Evolutionary conservation across 164 flowering plant genomes (phyloP), one percentile per base, ranked within the genome.

Genomic region (Echeveria elegans): DNA sequence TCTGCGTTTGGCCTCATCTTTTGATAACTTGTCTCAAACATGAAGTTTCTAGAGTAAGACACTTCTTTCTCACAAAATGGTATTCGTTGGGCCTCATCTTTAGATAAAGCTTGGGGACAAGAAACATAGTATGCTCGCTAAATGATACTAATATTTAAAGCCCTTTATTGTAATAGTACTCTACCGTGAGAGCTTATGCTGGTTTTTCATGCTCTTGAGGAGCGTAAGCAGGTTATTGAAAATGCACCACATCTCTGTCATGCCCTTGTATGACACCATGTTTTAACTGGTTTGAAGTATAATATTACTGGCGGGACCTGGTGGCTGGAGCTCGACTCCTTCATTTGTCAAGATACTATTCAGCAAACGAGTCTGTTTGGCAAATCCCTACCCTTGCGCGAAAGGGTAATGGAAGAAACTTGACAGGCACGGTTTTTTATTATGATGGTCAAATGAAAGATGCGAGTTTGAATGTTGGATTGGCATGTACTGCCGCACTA

Each of bases 401-500:
- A 77, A 85, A 85, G 70, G 95, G 84, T 14, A 74, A 74, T 8
- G 87, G 73, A 69, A 82, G 74, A 80, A 87, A 41, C 72, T 75
- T 94, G 83, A 94, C 77, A 73, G 98, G 98, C 65, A 86, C 97
- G 26, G 96, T 94, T 52, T 97, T 94, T 15, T 94, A 94, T 72
- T 94, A 88, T 77, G 98, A 94, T 80, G 98, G 98, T 26, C 98
- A 94, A 73, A 91, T 94, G 98, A 88, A 94, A 82, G 98, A 94
- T 71, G 81, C 98, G 38, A 81, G 98, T 19, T 80, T 94, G 36
- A 94, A 94, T 86, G 92, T 94, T 76, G 90, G 85, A 24, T 76
- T 94, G 71, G 99, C 97, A 47, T 91, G 91, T 71, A 84, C 93
- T 72, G 97, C 97, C 72, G 96, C 99, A 60, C 73, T 94, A 71